phyloP scores from a whole-genome alignment of 75 land plant genomes.

The Larix kaempferi region DNA sequence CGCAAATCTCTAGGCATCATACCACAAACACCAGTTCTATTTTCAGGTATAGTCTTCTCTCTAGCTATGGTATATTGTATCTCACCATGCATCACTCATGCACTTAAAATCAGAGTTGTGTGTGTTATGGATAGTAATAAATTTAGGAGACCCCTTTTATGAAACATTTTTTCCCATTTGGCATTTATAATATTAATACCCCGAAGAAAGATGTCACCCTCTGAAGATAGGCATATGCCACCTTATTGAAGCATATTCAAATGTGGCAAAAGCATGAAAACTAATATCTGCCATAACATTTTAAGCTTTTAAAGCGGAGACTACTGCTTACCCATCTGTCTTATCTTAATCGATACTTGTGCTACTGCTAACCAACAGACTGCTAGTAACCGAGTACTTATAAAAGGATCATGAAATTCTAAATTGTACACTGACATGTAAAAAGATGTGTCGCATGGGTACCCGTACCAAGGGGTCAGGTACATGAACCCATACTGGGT shows the following conservation, averaged over 20 bases:
- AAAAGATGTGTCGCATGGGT: too few relatives aligned
- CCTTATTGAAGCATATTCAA: neutral
- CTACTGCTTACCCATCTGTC: neutral
- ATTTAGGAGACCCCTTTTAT: too few relatives aligned
- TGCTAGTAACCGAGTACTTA: neutral
- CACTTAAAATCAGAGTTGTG: neutral
- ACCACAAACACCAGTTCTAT: slow-evolving; percentile 95
- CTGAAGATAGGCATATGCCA: too few relatives aligned
- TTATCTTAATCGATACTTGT: neutral
- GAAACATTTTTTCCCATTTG: too few relatives aligned
- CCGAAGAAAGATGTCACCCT: too few relatives aligned
- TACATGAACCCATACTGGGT: too few relatives aligned
- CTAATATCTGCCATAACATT: neutral
- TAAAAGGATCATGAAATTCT: neutral
- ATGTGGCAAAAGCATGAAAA: neutral
- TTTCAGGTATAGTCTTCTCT: slow-evolving; percentile 64
- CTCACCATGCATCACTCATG: neutral
- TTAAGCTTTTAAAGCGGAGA: neutral
- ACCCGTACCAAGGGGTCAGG: too few relatives aligned
- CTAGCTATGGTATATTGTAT: slow-evolving; percentile 4
- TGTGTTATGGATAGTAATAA: neutral
- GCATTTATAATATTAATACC: too few relatives aligned
- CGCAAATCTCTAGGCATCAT: slow-evolving; percentile 85
- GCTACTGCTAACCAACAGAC: neutral
- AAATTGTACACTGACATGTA: neutral